Percentiles rank a stretch among this genome's conserved stretches.
phyloP scores from a whole-genome alignment of 2,329 filamentous ascomycete species.

The Ophiocordyceps camponoti-leonardi region DNA sequence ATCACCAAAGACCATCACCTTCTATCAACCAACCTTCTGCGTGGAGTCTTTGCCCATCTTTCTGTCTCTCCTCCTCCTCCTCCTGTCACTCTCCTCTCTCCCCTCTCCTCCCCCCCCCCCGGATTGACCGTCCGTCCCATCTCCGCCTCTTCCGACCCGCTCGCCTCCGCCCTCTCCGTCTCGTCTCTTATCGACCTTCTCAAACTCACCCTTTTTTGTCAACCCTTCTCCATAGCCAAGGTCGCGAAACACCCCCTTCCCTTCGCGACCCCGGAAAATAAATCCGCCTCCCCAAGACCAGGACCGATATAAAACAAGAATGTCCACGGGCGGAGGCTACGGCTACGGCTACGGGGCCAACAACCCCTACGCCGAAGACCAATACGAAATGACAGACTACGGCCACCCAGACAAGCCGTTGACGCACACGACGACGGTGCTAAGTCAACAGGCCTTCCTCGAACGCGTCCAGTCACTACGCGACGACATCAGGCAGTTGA shows the following conservation, averaged over 20 bases:
- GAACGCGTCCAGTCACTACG: conserved; percentile 48
- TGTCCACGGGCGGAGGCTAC: not conserved
- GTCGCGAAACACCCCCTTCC: not conserved
- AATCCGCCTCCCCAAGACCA: no score
- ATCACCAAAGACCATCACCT: not conserved
- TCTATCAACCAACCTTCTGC: not conserved
- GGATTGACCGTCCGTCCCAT: not conserved
- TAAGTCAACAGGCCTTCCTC: conserved; percentile 52
- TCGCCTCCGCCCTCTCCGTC: not conserved
- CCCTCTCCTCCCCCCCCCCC: no score
- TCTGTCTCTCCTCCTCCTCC: no score
- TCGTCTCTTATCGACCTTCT: not conserved
- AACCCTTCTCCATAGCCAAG: no score
- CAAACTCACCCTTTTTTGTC: no score
- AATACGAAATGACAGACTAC: conserved; percentile 38
- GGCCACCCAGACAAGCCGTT: conserved; percentile 14
- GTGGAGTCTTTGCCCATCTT: no score
- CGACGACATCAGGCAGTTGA: conserved; percentile 48
- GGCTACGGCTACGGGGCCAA: not conserved
- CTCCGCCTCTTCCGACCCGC: not conserved
- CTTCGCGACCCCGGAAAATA: no score
- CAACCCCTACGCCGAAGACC: conserved; percentile 5
- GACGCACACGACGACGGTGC: conserved; percentile 13
- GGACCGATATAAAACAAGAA: not conserved
- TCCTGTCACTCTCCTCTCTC: no score